Evolutionary conservation across 768 basidiomycete species (phyloP).

Genomic region (Pleurotus ostreatus): DNA sequence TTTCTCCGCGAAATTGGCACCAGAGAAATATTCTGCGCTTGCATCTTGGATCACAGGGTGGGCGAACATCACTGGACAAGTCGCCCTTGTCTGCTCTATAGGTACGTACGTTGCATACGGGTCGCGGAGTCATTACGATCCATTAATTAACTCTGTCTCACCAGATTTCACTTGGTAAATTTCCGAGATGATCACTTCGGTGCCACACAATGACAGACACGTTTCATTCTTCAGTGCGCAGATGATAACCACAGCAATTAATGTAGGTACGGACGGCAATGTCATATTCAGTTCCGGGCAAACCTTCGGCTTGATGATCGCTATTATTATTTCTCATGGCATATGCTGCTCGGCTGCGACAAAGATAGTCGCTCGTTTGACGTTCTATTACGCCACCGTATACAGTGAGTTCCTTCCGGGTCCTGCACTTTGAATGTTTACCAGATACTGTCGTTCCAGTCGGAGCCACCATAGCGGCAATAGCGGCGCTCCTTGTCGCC

Average conservation of each 20-base stretch:
- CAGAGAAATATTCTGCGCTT: constrained; percentile 40
- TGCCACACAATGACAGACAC: background rate
- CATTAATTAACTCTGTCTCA: background rate
- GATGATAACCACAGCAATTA: constrained; percentile 60
- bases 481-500: constrained; percentile 45
- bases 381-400: constrained; percentile 51
- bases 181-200: background rate
- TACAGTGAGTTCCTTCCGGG: constrained; percentile 35
- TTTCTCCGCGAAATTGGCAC: constrained; percentile 57
- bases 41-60: constrained; percentile 58
- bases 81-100: constrained; percentile 50
- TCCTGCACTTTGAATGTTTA: background rate
- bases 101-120: constrained; percentile 14
- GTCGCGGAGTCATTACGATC: no score
- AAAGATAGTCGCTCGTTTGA: constrained; percentile 48
- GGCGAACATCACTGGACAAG: constrained; percentile 63
- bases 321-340: constrained; percentile 50
- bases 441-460: constrained; percentile 26
- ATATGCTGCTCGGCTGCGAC: constrained; percentile 59
- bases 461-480: constrained; percentile 53
- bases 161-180: constrained; percentile 6
- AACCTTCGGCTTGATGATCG: constrained; percentile 55
- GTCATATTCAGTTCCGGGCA: constrained; percentile 41
- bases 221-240: constrained; percentile 32
- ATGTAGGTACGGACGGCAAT: constrained; percentile 47